Base-by-base conservation (phyloP, 768 basidiomycete species). In the Calocybe indica region DNA sequence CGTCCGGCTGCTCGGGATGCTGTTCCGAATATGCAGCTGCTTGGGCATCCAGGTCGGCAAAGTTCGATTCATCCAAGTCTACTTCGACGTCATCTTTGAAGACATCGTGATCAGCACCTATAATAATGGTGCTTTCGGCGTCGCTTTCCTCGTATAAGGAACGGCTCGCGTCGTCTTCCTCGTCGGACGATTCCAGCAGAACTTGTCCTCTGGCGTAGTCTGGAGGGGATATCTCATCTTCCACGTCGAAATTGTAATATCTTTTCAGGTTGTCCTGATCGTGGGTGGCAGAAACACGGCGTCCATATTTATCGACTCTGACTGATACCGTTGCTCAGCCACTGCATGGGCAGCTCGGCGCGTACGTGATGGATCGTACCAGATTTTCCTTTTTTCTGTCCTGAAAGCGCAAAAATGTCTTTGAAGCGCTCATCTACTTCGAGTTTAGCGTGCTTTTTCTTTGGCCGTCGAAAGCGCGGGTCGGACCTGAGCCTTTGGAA, bases 171-270 rank as follows among this genome's bases (percentile, higher is more conserved):
- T 67, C 66, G 8, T 61, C 64, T 5, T 82, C 85, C 47, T 91
- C 89, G 54, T 83, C 83, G 0, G 93, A 97, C 7, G 92, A 95
- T 59, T 92, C 85, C 55, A 98, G 75, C 8, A 92, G 70, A 1
- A 84, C 83, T 57, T 84, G 86, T 47, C 96, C 96, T 50, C 96
- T 86, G 42, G 96, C 96, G 58, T 86, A 88, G 66, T 97, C 95
- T 28, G 58, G 60, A 5, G 59, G 56, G 33, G 60, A 62, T 13
- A 66, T 66, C 14, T 64, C 57, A 12, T 52, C 64, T 22, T 65
- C 54, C 15, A 63, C 66, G 12, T 65, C 64, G 11, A 93, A 71
- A 29, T 80, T 85, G 62, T 95, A 95, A 66, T 89, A 94, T 43
- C 83, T 78, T 49, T 79, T 79, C 37, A 96, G 63, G 55, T 83